A percentile compares a stretch with the other conserved stretches of the same genome.
phyloP scores from a whole-genome alignment of 306 rosid species.

The Albizia julibrissin region DNA sequence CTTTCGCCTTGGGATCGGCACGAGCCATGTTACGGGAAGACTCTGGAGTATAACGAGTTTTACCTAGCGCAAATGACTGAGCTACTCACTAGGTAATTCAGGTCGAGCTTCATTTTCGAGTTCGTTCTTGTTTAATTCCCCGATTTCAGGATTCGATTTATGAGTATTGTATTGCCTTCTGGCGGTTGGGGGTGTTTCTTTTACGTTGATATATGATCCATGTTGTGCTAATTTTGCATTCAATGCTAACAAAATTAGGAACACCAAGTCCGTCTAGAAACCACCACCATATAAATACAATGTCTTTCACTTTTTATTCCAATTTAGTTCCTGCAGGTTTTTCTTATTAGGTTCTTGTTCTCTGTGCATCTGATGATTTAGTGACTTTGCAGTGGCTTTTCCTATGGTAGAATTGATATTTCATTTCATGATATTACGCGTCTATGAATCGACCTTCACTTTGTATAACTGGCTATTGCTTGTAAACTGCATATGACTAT shows the following conservation, averaged over 20 bases:
- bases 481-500: neutral
- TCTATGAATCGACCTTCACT: neutral
- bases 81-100: conserved; percentile 71
- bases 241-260: neutral
- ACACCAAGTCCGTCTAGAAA: too few relatives aligned
- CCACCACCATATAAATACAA: too few relatives aligned
- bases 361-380: neutral
- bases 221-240: neutral
- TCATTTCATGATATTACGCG: neutral
- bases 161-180: neutral
- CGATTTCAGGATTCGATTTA: neutral
- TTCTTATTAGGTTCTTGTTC: neutral
- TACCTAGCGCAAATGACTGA: conserved; percentile 89
- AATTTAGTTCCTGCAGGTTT: too few relatives aligned
- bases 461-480: neutral
- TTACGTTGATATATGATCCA: neutral
- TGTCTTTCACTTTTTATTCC: too few relatives aligned
- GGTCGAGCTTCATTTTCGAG: neutral
- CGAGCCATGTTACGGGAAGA: conserved; percentile 57
- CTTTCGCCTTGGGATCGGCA: conserved; percentile 99
- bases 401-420: neutral
- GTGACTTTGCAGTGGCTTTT: neutral
- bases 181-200: neutral
- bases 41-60: conserved; percentile 67
- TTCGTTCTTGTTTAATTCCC: neutral